Conservation (phyloP, 768 basidiomycete species). For the Pleurotus pulmonarius region DNA sequence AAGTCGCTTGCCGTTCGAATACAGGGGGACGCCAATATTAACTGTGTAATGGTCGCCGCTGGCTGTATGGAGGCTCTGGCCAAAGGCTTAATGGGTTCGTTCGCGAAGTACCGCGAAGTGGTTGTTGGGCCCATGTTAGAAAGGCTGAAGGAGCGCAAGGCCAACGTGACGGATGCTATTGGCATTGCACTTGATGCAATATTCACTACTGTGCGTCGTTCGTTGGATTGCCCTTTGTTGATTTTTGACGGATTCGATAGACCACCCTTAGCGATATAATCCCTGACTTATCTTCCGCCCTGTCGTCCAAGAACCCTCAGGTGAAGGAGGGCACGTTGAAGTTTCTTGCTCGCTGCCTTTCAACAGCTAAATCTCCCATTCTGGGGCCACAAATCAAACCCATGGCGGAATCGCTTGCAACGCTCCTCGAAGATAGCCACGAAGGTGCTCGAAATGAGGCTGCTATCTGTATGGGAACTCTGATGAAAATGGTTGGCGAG, state of each 20-base stretch:
- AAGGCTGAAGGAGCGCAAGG: conserved; percentile 91
- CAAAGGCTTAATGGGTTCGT: conserved; percentile 71
- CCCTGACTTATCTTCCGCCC: conserved; percentile 72
- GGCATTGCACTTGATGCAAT: conserved; percentile 86
- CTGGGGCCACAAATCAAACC: conserved; percentile 75
- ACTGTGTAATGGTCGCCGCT: conserved; percentile 89
- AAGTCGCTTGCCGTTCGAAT: conserved; percentile 78
- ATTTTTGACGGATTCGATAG: conserved; percentile 35
- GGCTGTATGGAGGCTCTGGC: conserved; percentile 83
- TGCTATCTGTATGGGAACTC: conserved; percentile 79
- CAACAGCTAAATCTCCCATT: conserved; percentile 66
- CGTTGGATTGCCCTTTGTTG: conserved; percentile 4
- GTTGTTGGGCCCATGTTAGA: conserved; percentile 80
- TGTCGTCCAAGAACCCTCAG: conserved; percentile 93
- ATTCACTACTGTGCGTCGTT: conserved; percentile 66
- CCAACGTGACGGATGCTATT: conserved; percentile 84
- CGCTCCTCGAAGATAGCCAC: conserved; percentile 80
- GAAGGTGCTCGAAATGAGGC: conserved; percentile 89
- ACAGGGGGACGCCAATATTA: conserved; percentile 89
- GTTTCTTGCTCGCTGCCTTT: conserved; percentile 78
- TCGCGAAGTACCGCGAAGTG: conserved; percentile 68
- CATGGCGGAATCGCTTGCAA: conserved; percentile 70
- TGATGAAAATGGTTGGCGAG: conserved; percentile 98
- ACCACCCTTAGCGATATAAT: conserved; percentile 76
- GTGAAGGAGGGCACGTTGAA: conserved; percentile 91